Base-by-base conservation (phyloP, 2,329 filamentous ascomycete genomes). In the Aurifilum marmelostoma region DNA sequence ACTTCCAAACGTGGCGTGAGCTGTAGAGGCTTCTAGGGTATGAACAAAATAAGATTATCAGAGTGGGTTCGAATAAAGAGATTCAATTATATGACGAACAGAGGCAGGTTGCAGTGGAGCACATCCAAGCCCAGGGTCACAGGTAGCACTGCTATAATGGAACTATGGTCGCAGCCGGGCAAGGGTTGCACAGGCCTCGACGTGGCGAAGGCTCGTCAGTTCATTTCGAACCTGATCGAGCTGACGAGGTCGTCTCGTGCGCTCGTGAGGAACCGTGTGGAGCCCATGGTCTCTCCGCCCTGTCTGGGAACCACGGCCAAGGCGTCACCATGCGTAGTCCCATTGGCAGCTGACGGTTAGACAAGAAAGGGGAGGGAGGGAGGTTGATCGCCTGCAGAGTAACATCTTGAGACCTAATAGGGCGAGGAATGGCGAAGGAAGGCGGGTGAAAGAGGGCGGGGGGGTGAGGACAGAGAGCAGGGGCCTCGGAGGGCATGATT, bases 51-150 rank as follows among this genome's bases (percentile, higher is more conserved):
- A 59, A 59, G 56, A 59, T 59, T 59, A 59, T 59, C 29, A 59
- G 56, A 59, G 56, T 59, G 56, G 56, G 32, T 59, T 59, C 56
- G 9, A 37, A 37, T 59, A 5, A 56, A 56, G 52, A 56, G 52
- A 56, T 56, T 56, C 52, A 56, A 56, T 56, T 56, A 56, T 56
- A 56, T 56, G 52, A 56, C 52, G 24, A 56, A 11, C 52, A 56
- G 52, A 32, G 52, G 52, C 52, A 56, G 24, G 52, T 56, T 56
- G 52, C 52, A 56, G 52, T 56, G 52, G 52, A 56, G 52, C 52
- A 29, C 52, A 56, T 18, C 52, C 27, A 27, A 5, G 52, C 52
- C 52, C 24, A 56, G 52, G 52, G 52, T 56, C 52, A 7, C 52
- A 56, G 14, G 24, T 56, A 56, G 24, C 24, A 56, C 24, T 56